phyloP scores from a whole-genome alignment of 257 asterid genomes.

The Handroanthus guayacan region DNA sequence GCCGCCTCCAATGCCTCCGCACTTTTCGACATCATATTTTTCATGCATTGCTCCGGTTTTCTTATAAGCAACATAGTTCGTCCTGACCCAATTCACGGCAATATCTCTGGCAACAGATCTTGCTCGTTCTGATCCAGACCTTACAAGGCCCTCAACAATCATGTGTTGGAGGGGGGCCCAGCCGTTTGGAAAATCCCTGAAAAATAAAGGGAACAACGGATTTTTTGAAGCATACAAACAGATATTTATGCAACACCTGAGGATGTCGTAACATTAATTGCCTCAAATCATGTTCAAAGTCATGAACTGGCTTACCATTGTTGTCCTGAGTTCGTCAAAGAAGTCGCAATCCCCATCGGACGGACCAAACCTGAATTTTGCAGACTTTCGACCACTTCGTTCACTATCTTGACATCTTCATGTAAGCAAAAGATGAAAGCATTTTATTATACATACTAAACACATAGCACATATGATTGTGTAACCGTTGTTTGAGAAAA shows the following conservation, averaged over 20 bases:
- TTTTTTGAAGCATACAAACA: neutral
- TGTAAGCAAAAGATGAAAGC: neutral
- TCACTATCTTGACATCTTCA: slow-evolving; percentile 58
- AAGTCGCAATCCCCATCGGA: slow-evolving; percentile 83
- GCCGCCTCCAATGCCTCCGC: slow-evolving; percentile 88
- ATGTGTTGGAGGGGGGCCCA: slow-evolving; percentile 98
- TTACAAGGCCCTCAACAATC: slow-evolving; percentile 80
- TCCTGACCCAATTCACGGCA: slow-evolving; percentile 77
- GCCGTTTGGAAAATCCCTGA: slow-evolving; percentile 96
- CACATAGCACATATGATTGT: neutral
- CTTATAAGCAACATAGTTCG: slow-evolving; percentile 71
- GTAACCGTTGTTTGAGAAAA: no score
- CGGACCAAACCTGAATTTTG: slow-evolving; percentile 65
- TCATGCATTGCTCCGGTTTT: slow-evolving; percentile 87
- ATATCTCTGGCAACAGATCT: slow-evolving; percentile 60
- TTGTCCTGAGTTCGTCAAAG: slow-evolving; percentile 79
- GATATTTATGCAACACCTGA: no score
- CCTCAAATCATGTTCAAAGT: no score
- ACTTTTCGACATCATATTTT: slow-evolving; percentile 73
- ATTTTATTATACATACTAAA: slow-evolving; percentile 1
- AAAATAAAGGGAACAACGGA: neutral
- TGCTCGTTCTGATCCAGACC: slow-evolving; percentile 59
- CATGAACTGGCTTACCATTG: slow-evolving; percentile 63
- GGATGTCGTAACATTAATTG: no score
- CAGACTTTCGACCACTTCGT: slow-evolving; percentile 64